Conservation (phyloP, 163 green algal genomes). For the Chlorella variabilis region DNA sequence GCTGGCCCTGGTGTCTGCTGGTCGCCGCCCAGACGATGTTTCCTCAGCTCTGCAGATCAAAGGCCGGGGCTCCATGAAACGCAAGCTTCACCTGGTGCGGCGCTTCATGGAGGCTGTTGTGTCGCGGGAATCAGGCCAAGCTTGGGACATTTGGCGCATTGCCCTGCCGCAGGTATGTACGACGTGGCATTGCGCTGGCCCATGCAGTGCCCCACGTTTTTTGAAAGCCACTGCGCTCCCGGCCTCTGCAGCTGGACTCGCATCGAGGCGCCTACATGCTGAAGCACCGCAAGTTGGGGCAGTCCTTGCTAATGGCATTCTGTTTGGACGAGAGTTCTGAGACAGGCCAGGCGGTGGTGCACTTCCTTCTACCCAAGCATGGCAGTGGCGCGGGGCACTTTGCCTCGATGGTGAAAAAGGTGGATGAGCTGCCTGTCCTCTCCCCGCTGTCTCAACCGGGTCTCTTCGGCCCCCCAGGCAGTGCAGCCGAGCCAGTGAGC, state of each 20-base stretch:
- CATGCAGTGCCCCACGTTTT: too few relatives aligned
- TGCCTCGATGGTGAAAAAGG: background rate
- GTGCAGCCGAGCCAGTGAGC: too few relatives aligned
- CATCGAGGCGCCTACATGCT: background rate
- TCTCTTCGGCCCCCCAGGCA: too few relatives aligned
- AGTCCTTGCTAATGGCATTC: background rate
- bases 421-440: background rate
- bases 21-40: too few relatives aligned
- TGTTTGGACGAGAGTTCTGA: background rate
- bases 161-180: background rate
- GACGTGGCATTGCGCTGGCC: too few relatives aligned
- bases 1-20: too few relatives aligned
- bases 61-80: background rate
- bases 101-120: background rate
- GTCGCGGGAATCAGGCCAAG: background rate
- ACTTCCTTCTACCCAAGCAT: background rate
- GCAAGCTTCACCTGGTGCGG: background rate
- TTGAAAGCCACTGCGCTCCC: too few relatives aligned
- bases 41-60: background rate
- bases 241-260: background rate
- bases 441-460: too few relatives aligned
- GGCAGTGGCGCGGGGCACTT: background rate
- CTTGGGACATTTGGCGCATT: constrained; percentile 1
- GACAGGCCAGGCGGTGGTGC: background rate
- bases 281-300: background rate